Conservation (phyloP, 73 alveolate genomes). For the Paramecium primaurelia region DNA sequence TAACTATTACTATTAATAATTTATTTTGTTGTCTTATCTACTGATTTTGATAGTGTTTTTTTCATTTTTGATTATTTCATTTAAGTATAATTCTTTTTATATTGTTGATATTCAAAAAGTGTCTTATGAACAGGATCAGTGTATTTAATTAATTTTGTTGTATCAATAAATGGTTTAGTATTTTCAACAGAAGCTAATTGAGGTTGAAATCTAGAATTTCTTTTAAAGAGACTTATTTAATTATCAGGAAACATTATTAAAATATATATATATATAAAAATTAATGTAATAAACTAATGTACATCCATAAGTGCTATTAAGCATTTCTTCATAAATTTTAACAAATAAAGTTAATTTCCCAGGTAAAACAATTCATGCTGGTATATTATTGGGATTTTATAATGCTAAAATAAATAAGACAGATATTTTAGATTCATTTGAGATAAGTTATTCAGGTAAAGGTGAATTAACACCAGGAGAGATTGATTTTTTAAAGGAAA, state of each 20-base stretch:
- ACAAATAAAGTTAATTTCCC: neutral
- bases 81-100: neutral
- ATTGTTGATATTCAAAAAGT: constrained; percentile 9
- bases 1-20: neutral
- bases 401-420: neutral
- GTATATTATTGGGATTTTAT: neutral
- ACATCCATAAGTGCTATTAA: constrained; percentile 25
- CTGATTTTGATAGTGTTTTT: neutral
- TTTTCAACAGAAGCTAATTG: neutral
- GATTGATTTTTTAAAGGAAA: neutral
- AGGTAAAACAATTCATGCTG: neutral
- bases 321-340: neutral
- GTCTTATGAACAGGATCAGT: constrained; percentile 16
- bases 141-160: neutral
- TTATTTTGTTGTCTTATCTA: neutral
- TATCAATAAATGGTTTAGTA: neutral
- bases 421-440: neutral
- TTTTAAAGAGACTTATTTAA: neutral
- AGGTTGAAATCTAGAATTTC: neutral
- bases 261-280: neutral
- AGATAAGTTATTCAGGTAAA: neutral
- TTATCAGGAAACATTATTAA: constrained; percentile 13
- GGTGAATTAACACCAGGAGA: neutral
- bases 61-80: neutral
- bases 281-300: constrained; percentile 23